phyloP scores from a whole-genome alignment of 176 grass and related monocot genomes.

The Bolboschoenus planiculmis region DNA sequence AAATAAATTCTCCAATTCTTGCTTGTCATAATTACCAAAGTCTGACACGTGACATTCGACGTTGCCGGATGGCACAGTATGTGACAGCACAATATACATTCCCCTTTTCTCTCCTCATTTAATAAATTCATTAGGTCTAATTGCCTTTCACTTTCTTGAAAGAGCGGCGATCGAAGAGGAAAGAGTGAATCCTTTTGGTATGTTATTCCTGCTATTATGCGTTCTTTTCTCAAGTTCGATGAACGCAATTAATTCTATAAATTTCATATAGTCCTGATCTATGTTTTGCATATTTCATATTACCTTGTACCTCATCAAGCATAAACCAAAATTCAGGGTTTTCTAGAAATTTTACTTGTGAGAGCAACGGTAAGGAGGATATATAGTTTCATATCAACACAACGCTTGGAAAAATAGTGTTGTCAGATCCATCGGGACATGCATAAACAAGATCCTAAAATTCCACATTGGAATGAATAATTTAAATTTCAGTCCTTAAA shows the following conservation, averaged over 20 bases:
- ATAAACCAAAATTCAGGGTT: not conserved
- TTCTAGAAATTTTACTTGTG: not conserved
- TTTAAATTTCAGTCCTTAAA: not conserved
- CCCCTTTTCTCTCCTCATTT: not conserved
- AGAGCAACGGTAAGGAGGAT: not conserved
- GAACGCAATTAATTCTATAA: not conserved
- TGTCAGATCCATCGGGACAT: not conserved
- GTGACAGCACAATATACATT: not conserved
- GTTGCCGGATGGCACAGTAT: not conserved
- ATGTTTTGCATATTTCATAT: not conserved
- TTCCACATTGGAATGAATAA: not conserved
- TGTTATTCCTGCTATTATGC: not conserved
- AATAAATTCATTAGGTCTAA: not conserved
- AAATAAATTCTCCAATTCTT: conserved; percentile 2
- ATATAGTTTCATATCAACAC: not conserved
- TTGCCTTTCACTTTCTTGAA: not conserved
- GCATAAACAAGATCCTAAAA: not conserved
- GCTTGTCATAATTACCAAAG: not conserved
- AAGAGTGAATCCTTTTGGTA: not conserved
- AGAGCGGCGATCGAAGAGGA: not conserved
- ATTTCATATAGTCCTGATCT: not conserved
- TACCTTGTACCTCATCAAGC: not conserved
- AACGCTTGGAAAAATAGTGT: not conserved
- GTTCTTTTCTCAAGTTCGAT: not conserved
- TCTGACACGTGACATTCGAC: conserved; percentile 1